A percentile compares a stretch with the other conserved stretches of the same genome.
These are phyloP conservation scores for Huntiella moniliformis DNA, from an alignment of 2,329 filamentous ascomycete genomes.

Conservation along the genomic window DNA sequence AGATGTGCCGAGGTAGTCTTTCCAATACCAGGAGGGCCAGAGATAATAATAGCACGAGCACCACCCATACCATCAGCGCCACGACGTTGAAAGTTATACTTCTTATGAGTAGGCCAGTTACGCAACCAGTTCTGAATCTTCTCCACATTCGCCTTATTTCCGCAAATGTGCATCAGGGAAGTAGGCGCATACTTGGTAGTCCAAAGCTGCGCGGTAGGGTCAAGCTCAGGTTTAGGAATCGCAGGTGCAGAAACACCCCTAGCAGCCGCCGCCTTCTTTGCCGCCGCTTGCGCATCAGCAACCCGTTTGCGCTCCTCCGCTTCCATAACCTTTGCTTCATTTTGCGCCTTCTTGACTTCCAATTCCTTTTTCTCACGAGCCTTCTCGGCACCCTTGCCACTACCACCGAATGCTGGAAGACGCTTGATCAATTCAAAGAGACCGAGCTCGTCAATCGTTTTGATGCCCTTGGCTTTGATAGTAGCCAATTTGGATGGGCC, in stretches of 20 bases:
- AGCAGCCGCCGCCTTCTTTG: conserved; percentile 22
- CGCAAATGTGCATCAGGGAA: conserved; percentile 71
- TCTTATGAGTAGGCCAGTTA: conserved; percentile 61
- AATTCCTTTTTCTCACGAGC: conserved; percentile 67
- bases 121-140: conserved; percentile 77
- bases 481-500: conserved; percentile 84
- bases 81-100: conserved; percentile 61
- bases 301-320: conserved; percentile 49
- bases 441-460: conserved; percentile 86
- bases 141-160: conserved; percentile 80
- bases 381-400: conserved; percentile 73
- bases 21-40: conserved; percentile 87
- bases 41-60: conserved; percentile 81
- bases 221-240: conserved; percentile 20
- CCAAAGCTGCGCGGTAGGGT: conserved; percentile 52
- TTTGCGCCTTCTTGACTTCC: conserved; percentile 65
- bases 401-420: conserved; percentile 71
- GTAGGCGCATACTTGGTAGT: conserved; percentile 91
- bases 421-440: conserved; percentile 67
- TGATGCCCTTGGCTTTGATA: conserved; percentile 61
- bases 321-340: conserved; percentile 73
- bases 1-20: conserved; percentile 95
- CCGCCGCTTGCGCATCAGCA: conserved; percentile 32
- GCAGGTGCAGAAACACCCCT: conserved; percentile 22
- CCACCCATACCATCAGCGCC: conserved; percentile 71